These are phyloP conservation scores for Exsudoporus frostii DNA, from an alignment of 768 basidiomycete genomes.

Conservation along the genomic window DNA sequence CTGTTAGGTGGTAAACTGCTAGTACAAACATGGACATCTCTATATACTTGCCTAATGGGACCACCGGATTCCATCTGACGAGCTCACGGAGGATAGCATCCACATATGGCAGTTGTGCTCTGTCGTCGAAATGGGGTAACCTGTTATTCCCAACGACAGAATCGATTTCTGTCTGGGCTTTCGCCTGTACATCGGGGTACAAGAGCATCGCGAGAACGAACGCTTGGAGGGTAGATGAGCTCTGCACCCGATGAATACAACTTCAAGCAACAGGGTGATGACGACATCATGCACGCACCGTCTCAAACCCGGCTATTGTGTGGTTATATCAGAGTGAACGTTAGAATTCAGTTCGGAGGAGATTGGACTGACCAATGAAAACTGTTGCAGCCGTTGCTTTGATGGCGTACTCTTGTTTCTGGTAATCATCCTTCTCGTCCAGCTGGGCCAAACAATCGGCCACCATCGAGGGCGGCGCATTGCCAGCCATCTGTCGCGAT, in stretches of 20 bases:
- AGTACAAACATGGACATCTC: background rate
- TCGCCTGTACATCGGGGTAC: constrained; percentile 25
- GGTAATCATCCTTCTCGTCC: constrained; percentile 14
- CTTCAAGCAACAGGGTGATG: background rate
- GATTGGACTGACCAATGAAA: constrained; percentile 18
- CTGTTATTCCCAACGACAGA: constrained; percentile 18
- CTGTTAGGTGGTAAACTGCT: background rate
- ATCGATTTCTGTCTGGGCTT: constrained; percentile 29
- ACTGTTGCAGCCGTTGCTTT: constrained; percentile 25
- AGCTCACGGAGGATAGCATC: constrained; percentile 40
- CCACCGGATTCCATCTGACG: constrained; percentile 25
- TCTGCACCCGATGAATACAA: constrained; percentile 12
- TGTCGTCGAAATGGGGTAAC: constrained; percentile 28
- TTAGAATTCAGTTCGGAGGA: background rate
- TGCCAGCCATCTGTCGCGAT: constrained; percentile 8
- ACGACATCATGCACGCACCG: constrained; percentile 11
- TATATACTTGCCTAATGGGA: constrained; percentile 20
- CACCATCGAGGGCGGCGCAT: constrained; percentile 26
- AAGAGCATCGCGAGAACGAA: constrained; percentile 30
- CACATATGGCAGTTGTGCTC: constrained; percentile 37
- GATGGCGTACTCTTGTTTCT: constrained; percentile 23
- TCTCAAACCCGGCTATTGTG: constrained; percentile 23
- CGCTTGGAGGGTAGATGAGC: constrained; percentile 20
- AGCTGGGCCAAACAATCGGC: constrained; percentile 20
- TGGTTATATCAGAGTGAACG: background rate